Percentiles rank a stretch among this genome's conserved stretches.
Conservation (phyloP, 2,329 filamentous ascomycete genomes). For the Ceratocystis harringtonii region DNA sequence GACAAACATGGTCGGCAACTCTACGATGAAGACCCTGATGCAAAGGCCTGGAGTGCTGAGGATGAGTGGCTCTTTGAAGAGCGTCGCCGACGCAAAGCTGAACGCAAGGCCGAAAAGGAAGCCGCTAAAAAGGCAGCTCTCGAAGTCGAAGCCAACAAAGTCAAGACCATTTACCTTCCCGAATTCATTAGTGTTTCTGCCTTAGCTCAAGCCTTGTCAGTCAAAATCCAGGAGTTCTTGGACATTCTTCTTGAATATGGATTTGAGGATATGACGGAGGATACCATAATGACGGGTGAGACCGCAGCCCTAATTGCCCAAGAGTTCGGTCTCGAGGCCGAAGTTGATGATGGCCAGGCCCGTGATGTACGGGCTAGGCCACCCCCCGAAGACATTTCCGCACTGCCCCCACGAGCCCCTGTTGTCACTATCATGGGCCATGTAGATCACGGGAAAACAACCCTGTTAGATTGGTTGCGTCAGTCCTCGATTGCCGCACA, state of each 20-base stretch:
- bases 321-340: conserved; percentile 84
- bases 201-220: conserved; percentile 57
- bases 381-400: conserved; percentile 49
- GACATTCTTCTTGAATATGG: conserved; percentile 67
- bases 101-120: conserved; percentile 15
- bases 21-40: conserved; percentile 12
- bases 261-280: conserved; percentile 69
- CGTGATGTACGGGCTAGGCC: conserved; percentile 61
- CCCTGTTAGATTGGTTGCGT: conserved; percentile 80
- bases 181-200: conserved; percentile 85
- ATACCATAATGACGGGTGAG: conserved; percentile 80
- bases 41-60: conserved; percentile 11
- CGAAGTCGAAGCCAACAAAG: conserved; percentile 26
- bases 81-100: conserved; percentile 12
- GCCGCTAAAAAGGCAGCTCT: conserved; percentile 10
- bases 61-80: conserved; percentile 13
- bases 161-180: conserved; percentile 57
- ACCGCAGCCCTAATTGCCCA: conserved; percentile 78
- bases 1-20: neutral
- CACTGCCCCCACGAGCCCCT: conserved; percentile 62
- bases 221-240: conserved; percentile 58
- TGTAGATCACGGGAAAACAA: conserved; percentile 97
- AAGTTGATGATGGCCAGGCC: conserved; percentile 49
- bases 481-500: conserved; percentile 82
- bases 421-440: conserved; percentile 99